Evolutionary conservation across 768 basidiomycete species (phyloP), one percentile per base, ranked within the genome.

Genomic region (Harrya chromipes): DNA sequence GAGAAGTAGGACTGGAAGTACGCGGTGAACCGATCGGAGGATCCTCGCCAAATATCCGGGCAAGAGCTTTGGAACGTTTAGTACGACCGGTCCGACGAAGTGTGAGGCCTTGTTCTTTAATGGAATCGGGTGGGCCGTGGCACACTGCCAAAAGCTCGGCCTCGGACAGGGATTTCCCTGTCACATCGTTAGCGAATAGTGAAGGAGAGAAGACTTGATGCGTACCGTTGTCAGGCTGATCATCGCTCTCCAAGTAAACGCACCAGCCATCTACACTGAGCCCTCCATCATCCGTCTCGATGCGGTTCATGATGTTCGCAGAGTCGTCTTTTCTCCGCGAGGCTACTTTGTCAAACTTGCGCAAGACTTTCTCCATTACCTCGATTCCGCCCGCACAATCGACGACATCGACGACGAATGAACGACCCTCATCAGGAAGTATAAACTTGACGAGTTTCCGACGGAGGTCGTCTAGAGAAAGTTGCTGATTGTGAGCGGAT

Each of bases 201-300:
- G 26, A 34, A 0, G 13, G 29, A 38, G 21, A 36, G 26, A 19
- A 26, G 51, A 40, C 0, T 0, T 0, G 12, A 38, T 8, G 70
- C 80, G 52, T 57, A 84, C 82, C 78, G 53, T 71, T 68, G 9
- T 75, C 77, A 50, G 78, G 77, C 20, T 82, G 62, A 26, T 82
- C 64, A 4, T 71, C 70, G 5, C 74, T 79, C 63, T 88, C 87
- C 20, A 89, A 71, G 65, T 81, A 95, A 0, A 92, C 85, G 24
- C 83, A 88, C 91, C 92, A 97, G 2, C 93, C 92, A 56, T 94
- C 91, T 1, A 97, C 84, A 46, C 79, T 81, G 13, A 95, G 72
- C 0, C 84, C 85, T 0, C 85, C 86, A 26, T 90, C 86, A 29
- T 84, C 84, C 0, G 78, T 83, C 50, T 83, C 82, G n/a, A 80